Conservation (phyloP, 176 grass and related monocot species). For the Lolium rigidum region DNA sequence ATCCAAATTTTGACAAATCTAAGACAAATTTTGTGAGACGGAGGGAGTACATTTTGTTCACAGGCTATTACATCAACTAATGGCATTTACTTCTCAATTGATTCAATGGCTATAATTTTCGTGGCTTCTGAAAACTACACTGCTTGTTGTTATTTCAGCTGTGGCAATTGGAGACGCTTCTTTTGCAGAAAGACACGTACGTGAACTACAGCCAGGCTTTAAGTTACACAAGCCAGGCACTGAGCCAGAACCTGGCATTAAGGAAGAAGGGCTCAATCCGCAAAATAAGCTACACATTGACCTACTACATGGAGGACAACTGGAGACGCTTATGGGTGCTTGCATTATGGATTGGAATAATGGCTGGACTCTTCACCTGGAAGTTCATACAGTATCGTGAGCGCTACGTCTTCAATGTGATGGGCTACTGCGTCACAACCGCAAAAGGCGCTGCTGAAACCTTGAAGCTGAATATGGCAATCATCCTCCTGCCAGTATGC, state of each 20-base stretch:
- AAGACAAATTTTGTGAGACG: too few relatives aligned
- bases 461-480: constrained; percentile 96
- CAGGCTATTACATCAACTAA: constrained; percentile 13
- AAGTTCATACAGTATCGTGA: constrained; percentile 92
- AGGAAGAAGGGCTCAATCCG: constrained; percentile 68
- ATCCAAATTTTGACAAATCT: too few relatives aligned
- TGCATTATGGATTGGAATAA: constrained; percentile 76
- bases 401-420: constrained; percentile 77
- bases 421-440: constrained; percentile 91
- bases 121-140: neutral
- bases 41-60: neutral
- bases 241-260: constrained; percentile 88
- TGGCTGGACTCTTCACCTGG: constrained; percentile 87
- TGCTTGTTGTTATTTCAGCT: constrained; percentile 57
- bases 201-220: constrained; percentile 92
- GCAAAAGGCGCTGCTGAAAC: constrained; percentile 98
- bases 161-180: constrained; percentile 94
- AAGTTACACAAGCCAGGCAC: constrained; percentile 92
- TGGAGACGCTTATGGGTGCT: constrained; percentile 97
- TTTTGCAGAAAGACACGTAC: constrained; percentile 96
- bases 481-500: constrained; percentile 93
- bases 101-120: neutral
- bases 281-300: constrained; percentile 74
- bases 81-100: neutral
- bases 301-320: constrained; percentile 92